These are phyloP conservation scores for Phialophora chinensis DNA, from an alignment of 2,329 filamentous ascomycete genomes.

Conservation along the genomic window DNA sequence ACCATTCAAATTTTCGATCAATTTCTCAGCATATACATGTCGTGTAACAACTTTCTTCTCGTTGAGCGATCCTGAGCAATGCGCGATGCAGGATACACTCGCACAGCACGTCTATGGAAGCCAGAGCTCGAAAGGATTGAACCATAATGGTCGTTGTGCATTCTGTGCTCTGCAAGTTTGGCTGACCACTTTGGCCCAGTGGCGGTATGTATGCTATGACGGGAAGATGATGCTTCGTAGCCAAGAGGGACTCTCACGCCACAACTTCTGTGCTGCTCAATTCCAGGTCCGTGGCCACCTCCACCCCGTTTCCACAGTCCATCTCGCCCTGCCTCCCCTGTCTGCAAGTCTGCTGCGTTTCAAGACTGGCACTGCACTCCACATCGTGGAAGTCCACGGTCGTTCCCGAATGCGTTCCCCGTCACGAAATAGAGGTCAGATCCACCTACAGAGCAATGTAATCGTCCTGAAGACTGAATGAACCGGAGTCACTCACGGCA, in stretches of 20 bases:
- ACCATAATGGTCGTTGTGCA: not conserved
- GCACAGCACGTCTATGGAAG: not conserved
- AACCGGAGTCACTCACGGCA: not conserved
- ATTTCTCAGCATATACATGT: too few relatives aligned
- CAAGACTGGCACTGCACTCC: not conserved
- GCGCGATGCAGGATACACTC: not conserved
- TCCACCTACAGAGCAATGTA: slow-evolving; percentile 7
- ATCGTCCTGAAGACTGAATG: slow-evolving; percentile 6
- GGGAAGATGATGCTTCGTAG: not conserved
- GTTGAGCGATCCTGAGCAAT: too few relatives aligned
- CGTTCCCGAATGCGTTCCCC: not conserved
- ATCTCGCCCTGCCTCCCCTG: not conserved
- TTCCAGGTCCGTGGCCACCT: not conserved
- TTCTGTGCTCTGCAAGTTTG: not conserved
- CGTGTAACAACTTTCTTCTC: too few relatives aligned
- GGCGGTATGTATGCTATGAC: not conserved
- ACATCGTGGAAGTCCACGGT: not conserved
- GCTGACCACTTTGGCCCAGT: too few relatives aligned
- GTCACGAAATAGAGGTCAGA: not conserved
- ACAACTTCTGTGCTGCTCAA: not conserved
- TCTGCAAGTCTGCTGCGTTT: not conserved
- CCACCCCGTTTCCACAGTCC: not conserved
- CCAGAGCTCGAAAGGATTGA: not conserved
- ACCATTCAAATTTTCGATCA: too few relatives aligned
- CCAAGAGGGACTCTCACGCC: not conserved